Base-by-base conservation (phyloP, 2,329 filamentous ascomycete genomes). In the Trichoderma cornu-damae region DNA sequence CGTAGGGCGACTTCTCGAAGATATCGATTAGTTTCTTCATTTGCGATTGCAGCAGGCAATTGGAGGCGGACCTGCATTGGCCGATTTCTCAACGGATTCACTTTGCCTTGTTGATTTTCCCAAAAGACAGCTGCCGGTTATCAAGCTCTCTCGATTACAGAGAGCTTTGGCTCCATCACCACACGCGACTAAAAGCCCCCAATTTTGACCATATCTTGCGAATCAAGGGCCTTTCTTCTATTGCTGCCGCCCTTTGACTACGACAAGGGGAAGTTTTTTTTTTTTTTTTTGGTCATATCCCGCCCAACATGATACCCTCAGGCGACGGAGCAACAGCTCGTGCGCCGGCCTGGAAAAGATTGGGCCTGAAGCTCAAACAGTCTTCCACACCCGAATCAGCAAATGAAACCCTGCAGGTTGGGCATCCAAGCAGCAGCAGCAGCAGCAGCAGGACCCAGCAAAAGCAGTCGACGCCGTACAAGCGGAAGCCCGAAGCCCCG, bases 301-400 rank as follows among this genome's bases (percentile, higher is more conserved):
- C 18, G 43, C 65, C 63, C 64, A 71, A 65, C 68, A 78, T 78
- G 73, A 75, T 71, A 64, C 74, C 73, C 64, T 69, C 74, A 66
- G 69, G 68, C 64, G 70, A 70, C 64, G 69, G 67, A 66, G 72
- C 74, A 71, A 66, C 72, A 61, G 74, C 75, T 68, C 74, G 74
- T 64, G 73, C 79, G 61, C 81, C 81, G 58, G 80, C 80, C 62
- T 84, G 81, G 81, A 84, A 84, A 68, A 78, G 79, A 75, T 78
- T 83, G 76, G 81, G 82, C 71, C 78, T 84, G 68, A 83, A 83
- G 75, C 80, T 83, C 72, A 84, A 83, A 71, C 67, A 69, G 61
- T 64, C 66, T 62, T 66, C 67, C 63, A 66, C 64, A 64, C 63
- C 67, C 50, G 70, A 68, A 57, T 62, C 67, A 62, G 65, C 65